Conservation (phyloP, 2,329 filamentous ascomycete genomes). For the Cadophora sp. region DNA sequence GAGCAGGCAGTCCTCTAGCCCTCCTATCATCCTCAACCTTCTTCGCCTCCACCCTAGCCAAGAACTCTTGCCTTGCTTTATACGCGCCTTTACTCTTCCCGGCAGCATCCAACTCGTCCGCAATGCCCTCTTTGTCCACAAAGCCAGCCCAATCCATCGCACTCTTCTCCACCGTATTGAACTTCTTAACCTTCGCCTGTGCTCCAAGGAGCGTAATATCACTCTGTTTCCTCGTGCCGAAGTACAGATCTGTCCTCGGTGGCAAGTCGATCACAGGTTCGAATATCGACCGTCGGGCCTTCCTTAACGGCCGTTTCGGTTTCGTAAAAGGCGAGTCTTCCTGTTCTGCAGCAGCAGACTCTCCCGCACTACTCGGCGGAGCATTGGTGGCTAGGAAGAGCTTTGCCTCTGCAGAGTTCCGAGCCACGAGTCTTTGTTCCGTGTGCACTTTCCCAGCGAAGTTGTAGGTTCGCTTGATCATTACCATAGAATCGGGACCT, state of each 20-base stretch:
- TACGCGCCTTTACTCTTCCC: constrained; percentile 71
- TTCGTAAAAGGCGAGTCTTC: constrained; percentile 48
- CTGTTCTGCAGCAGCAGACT: constrained; percentile 47
- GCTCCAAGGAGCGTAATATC: constrained; percentile 47
- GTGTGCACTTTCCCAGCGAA: constrained; percentile 76
- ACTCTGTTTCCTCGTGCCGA: constrained; percentile 54
- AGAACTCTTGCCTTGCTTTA: constrained; percentile 67
- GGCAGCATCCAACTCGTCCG: constrained; percentile 70
- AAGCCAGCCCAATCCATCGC: constrained; percentile 77
- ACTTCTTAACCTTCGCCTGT: constrained; percentile 64
- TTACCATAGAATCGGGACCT: constrained; percentile 53
- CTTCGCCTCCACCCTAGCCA: constrained; percentile 68
- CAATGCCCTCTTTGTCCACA: constrained; percentile 74
- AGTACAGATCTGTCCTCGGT: constrained; percentile 62
- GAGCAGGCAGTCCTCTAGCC: constrained; percentile 50
- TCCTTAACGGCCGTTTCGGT: constrained; percentile 45
- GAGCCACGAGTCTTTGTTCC: constrained; percentile 73
- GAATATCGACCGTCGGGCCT: constrained; percentile 61
- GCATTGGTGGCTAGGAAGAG: constrained; percentile 63
- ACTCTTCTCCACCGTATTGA: constrained; percentile 76
- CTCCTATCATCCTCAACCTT: constrained; percentile 66
- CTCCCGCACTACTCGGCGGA: constrained; percentile 29
- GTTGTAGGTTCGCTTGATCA: constrained; percentile 75
- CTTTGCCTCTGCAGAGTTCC: constrained; percentile 70
- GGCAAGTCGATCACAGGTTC: constrained; percentile 60